These are phyloP conservation scores for Teunomyces lycoperdinae DNA, from an alignment of 805 yeast species.

Conservation along the genomic window DNA sequence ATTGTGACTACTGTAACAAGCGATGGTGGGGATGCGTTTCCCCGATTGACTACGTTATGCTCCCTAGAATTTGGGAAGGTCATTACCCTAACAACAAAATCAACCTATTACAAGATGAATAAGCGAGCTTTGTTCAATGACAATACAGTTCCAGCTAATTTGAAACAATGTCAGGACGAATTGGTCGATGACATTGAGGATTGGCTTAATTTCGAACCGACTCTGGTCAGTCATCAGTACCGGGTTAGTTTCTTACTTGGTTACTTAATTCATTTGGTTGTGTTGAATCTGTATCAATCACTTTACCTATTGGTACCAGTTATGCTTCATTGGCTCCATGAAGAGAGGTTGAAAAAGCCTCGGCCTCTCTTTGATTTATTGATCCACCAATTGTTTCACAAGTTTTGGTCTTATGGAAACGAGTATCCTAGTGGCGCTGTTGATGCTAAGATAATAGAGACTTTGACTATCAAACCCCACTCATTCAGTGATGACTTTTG, in stretches of 20 bases:
- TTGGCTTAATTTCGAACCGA: conserved; percentile 37
- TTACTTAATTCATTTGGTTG: conserved; percentile 32
- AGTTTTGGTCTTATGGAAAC: conserved; percentile 21
- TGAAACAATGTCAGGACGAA: conserved; percentile 19
- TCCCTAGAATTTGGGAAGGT: conserved; percentile 30
- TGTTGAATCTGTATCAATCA: conserved; percentile 31
- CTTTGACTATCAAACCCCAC: conserved; percentile 12
- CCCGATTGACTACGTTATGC: conserved; percentile 22
- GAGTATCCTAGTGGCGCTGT: conserved; percentile 11
- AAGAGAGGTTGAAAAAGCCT: conserved; percentile 13
- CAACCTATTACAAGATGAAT: conserved; percentile 32
- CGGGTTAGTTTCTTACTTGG: conserved; percentile 29
- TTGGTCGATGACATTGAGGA: conserved; percentile 34
- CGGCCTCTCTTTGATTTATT: not conserved
- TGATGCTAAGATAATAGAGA: conserved; percentile 9
- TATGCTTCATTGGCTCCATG: conserved; percentile 37
- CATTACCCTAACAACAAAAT: conserved; percentile 31
- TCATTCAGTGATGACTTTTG: conserved; percentile 18
- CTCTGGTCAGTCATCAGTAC: conserved; percentile 16
- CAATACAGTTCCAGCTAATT: conserved; percentile 21
- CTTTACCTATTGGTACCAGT: conserved; percentile 33
- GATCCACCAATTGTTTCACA: conserved; percentile 15
- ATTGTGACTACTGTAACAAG: conserved; percentile 16
- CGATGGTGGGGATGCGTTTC: not conserved
- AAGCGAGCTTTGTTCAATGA: conserved; percentile 24